A percentile compares a stretch with the other conserved stretches of the same genome.
phyloP scores from a whole-genome alignment of 2,329 filamentous ascomycete genomes.

The Ceratocystis lukuohia region DNA sequence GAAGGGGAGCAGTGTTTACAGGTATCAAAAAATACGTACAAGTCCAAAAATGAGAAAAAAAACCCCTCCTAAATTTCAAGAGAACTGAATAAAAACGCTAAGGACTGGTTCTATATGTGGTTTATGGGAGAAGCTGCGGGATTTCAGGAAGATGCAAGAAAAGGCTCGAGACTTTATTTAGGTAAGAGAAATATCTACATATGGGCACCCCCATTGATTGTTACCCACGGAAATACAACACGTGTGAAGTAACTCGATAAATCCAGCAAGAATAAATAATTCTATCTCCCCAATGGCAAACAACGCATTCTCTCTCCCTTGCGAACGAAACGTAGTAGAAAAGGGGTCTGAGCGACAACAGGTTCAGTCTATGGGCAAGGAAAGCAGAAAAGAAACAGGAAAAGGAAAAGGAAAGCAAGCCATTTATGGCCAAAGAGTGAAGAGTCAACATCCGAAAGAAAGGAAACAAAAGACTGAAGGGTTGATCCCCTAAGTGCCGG shows the following conservation, averaged over 20 bases:
- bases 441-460: no score
- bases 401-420: conserved; percentile 1
- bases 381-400: neutral
- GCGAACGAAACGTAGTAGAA: no score
- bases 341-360: no score
- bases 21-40: neutral
- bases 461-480: no score
- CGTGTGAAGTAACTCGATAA: no score
- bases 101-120: neutral
- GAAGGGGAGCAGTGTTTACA: neutral
- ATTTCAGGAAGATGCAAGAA: neutral
- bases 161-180: neutral
- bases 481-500: no score
- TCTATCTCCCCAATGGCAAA: no score
- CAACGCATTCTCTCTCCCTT: no score
- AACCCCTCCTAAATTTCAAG: neutral
- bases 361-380: no score
- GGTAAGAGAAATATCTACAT: neutral
- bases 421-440: neutral
- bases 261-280: no score
- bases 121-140: neutral
- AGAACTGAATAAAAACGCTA: neutral
- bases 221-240: no score
- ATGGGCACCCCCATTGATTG: no score
- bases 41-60: neutral